Evolutionary conservation across 2,329 filamentous ascomycete species (phyloP).

Genomic region (Stagonosporopsis vannaccii): DNA sequence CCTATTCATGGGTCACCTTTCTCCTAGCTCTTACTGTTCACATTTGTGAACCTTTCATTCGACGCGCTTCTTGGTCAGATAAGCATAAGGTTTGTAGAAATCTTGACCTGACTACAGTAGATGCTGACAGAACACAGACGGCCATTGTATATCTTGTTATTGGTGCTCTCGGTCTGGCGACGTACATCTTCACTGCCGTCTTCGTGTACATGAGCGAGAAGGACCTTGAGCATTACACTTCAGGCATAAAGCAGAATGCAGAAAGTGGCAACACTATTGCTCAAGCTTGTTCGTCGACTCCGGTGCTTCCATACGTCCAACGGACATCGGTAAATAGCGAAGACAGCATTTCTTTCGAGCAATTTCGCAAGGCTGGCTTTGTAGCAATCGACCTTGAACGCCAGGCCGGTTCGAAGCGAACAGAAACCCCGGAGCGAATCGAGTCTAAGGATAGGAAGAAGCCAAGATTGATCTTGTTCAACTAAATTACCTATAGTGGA

Average conservation of each 20-base stretch:
- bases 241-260: conserved; percentile 1
- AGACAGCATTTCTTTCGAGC: conserved; percentile 3
- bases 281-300: not conserved
- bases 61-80: conserved; percentile 25
- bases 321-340: not conserved
- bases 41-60: conserved; percentile 36
- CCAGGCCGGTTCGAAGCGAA: not conserved
- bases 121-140: conserved; percentile 25
- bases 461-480: conserved; percentile 10
- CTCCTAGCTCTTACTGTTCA: conserved; percentile 39
- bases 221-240: conserved; percentile 29
- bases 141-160: conserved; percentile 35
- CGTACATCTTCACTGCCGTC: conserved; percentile 31
- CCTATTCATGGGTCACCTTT: conserved; percentile 37
- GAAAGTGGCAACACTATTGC: not conserved
- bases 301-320: not conserved
- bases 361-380: conserved; percentile 8
- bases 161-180: conserved; percentile 29
- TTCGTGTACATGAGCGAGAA: conserved; percentile 40
- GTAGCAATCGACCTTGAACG: conserved; percentile 7
- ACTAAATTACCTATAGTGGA: not conserved
- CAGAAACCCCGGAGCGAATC: not conserved
- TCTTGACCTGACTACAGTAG: not conserved
- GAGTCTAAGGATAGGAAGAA: conserved; percentile 2
- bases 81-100: conserved; percentile 25